Evolutionary conservation across 2,329 filamentous ascomycete species (phyloP).

Genomic region (Neopestalotiopsis sp.): DNA sequence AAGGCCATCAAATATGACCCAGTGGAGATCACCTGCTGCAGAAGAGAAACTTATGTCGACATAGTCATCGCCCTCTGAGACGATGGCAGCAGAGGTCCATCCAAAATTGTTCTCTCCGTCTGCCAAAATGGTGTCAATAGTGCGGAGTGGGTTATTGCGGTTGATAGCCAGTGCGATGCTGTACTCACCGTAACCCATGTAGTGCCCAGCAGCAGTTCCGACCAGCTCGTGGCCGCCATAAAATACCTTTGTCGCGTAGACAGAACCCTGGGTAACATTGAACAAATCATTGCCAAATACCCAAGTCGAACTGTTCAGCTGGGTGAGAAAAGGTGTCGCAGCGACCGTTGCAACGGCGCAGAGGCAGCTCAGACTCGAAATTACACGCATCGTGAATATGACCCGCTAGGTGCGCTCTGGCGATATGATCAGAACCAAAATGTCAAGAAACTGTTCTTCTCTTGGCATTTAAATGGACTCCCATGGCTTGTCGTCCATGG

Average conservation of each 20-base stretch:
- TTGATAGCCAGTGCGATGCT: not conserved
- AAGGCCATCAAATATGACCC: slow-evolving; percentile 54
- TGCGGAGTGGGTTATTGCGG: not conserved
- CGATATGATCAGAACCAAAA: not conserved
- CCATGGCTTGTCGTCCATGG: not conserved
- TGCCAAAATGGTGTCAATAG: slow-evolving; percentile 25
- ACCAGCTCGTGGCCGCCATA: slow-evolving; percentile 35
- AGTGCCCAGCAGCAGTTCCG: slow-evolving; percentile 36
- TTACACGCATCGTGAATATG: not conserved
- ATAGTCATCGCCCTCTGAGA: slow-evolving; percentile 41
- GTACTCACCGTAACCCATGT: slow-evolving; percentile 36
- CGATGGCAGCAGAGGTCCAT: slow-evolving; percentile 52
- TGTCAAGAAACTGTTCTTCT: not conserved
- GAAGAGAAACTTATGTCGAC: slow-evolving; percentile 56
- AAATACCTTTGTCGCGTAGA: slow-evolving; percentile 33
- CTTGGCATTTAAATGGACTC: not conserved
- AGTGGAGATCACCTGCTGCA: slow-evolving; percentile 54
- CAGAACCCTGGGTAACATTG: slow-evolving; percentile 35
- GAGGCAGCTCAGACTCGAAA: not conserved
- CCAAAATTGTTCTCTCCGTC: slow-evolving; percentile 53
- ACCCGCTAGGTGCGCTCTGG: not conserved
- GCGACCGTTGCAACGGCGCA: not conserved
- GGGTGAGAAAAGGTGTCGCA: slow-evolving; percentile 29
- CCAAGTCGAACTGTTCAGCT: slow-evolving; percentile 35
- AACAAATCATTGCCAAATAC: slow-evolving; percentile 38